Percentiles rank a stretch among this genome's conserved stretches.
Conservation (phyloP, 1,139 yeast species). For the Hyphopichia buzzinii region DNA sequence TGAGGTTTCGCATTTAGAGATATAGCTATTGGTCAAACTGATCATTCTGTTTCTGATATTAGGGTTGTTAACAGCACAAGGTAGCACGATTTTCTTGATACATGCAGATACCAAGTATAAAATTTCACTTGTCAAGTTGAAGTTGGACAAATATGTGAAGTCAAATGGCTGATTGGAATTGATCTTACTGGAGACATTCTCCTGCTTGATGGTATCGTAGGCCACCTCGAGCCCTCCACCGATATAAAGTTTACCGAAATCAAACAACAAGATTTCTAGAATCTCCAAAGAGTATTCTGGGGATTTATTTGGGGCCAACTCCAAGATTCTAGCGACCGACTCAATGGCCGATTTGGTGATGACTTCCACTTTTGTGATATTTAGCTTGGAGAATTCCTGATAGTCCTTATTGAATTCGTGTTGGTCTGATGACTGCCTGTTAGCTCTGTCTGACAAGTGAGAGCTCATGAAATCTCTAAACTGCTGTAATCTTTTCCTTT, state of each 20-base stretch:
- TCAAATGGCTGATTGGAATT: conserved; percentile 26
- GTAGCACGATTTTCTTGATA: conserved; percentile 68
- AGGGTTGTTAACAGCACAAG: conserved; percentile 65
- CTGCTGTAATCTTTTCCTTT: conserved; percentile 39
- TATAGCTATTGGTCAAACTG: conserved; percentile 62
- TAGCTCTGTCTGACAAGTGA: conserved; percentile 25
- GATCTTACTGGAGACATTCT: conserved; percentile 20
- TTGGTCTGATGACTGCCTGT: conserved; percentile 23
- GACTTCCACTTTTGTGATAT: conserved; percentile 53
- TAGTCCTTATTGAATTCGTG: conserved; percentile 18
- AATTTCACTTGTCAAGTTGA: conserved; percentile 61
- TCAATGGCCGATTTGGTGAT: conserved; percentile 75
- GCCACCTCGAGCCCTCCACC: conserved; percentile 76
- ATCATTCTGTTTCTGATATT: conserved; percentile 62
- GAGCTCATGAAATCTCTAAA: conserved; percentile 42
- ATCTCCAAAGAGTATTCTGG: conserved; percentile 66
- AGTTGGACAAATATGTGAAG: conserved; percentile 48
- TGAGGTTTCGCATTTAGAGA: conserved; percentile 66
- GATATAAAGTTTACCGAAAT: conserved; percentile 71
- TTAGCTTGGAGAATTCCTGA: conserved; percentile 31
- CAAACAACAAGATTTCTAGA: conserved; percentile 64
- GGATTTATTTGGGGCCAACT: conserved; percentile 63
- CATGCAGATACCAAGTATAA: conserved; percentile 68
- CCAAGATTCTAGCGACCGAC: conserved; percentile 74
- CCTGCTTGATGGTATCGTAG: conserved; percentile 41